Conservation (phyloP, 2,329 filamentous ascomycete genomes). For the Chaetomium strumarium region DNA sequence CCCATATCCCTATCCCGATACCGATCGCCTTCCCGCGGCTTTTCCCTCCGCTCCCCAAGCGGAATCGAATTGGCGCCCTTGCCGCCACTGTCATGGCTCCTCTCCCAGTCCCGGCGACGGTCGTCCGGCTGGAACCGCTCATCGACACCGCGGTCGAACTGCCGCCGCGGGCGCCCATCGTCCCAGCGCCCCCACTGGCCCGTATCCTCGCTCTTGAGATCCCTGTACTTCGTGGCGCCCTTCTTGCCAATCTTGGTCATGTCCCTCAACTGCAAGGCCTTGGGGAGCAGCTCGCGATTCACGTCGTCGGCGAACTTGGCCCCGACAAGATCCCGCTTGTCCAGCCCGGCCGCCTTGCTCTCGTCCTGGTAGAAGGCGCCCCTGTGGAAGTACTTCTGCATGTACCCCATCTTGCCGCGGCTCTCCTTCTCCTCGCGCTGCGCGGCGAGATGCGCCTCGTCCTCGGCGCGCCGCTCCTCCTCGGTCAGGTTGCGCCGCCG, state of each 20-base stretch:
- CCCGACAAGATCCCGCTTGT: conserved; percentile 80
- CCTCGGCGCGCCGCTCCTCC: conserved; percentile 80
- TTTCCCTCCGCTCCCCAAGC: conserved; percentile 54
- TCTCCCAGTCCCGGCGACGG: conserved; percentile 33
- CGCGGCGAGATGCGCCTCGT: conserved; percentile 66
- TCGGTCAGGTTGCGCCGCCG: conserved; percentile 78
- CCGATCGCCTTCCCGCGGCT: conserved; percentile 35
- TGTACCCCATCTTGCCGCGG: conserved; percentile 76
- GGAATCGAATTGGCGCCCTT: conserved; percentile 67
- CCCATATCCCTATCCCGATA: conserved; percentile 26
- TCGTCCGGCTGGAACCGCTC: conserved; percentile 62
- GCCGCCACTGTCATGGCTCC: conserved; percentile 38
- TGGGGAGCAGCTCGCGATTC: conserved; percentile 74
- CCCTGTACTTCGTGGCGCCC: conserved; percentile 82
- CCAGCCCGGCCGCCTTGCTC: conserved; percentile 65
- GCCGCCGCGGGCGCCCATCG: conserved; percentile 38
- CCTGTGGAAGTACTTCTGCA: conserved; percentile 97
- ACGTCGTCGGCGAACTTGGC: conserved; percentile 77
- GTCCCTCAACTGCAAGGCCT: conserved; percentile 88
- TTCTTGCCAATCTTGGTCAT: conserved; percentile 92
- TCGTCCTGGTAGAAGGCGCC: conserved; percentile 93
- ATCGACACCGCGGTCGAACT: conserved; percentile 43
- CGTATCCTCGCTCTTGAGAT: conserved; percentile 85
- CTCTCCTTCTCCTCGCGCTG: conserved; percentile 75
- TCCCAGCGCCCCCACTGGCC: conserved; percentile 71